Evolutionary conservation across 225 moss, liverwort and hornwort species (phyloP).

Genomic region (Climacium dendroides): DNA sequence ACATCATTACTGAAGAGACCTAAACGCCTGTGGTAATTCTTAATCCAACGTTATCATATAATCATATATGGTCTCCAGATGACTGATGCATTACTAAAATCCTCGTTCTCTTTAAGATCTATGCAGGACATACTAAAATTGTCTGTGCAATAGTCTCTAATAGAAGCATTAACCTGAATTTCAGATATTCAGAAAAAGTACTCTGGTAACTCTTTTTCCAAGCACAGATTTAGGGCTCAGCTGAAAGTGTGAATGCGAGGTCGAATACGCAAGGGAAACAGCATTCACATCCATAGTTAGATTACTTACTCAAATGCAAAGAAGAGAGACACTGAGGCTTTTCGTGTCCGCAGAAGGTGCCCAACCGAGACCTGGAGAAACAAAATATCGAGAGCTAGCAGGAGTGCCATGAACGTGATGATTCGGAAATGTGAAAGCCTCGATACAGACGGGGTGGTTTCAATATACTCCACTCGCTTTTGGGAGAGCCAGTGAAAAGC

Average conservation of each 20-base stretch:
- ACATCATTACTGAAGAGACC: not conserved
- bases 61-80: not conserved
- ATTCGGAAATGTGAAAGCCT: conserved; percentile 96
- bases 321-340: conserved; percentile 90
- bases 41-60: not conserved
- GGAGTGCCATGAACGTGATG: conserved; percentile 84
- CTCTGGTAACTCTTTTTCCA: not conserved
- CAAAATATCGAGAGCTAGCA: conserved; percentile 74
- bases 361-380: conserved; percentile 80
- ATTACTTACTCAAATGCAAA: conserved; percentile 93
- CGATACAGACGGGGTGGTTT: conserved; percentile 97
- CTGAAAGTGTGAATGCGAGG: not conserved
- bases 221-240: not conserved
- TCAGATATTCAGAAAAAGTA: not conserved
- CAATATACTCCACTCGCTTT: conserved; percentile 99
- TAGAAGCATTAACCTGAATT: not conserved
- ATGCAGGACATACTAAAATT: not conserved
- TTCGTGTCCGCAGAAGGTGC: conserved; percentile 64
- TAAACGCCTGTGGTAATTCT: not conserved
- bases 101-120: not conserved
- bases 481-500: conserved; percentile 99
- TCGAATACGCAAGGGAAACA: not conserved
- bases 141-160: not conserved
- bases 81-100: not conserved
- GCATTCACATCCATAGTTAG: not conserved